A percentile compares a stretch with the other conserved stretches of the same genome.
phyloP scores from a whole-genome alignment of 1,284 basidiomycete species.

The Fomitopsis pinicola region DNA sequence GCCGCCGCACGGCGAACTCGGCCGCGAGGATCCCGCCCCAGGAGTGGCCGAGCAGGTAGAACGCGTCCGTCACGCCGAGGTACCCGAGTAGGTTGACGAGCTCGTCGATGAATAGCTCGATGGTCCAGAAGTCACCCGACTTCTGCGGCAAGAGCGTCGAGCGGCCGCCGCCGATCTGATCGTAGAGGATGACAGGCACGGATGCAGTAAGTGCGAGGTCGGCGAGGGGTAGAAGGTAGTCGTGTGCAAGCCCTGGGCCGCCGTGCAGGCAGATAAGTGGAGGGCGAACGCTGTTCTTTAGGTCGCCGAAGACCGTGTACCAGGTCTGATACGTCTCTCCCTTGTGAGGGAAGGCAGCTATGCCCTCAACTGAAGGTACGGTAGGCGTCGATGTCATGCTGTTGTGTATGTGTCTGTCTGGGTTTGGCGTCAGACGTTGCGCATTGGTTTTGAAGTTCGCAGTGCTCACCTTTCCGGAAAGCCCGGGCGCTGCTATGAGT shows the following conservation, averaged over 20 bases:
- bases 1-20: constrained; percentile 19
- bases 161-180: constrained; percentile 30
- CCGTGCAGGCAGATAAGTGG: constrained; percentile 35
- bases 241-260: constrained; percentile 28
- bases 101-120: constrained; percentile 31
- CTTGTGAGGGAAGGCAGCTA: constrained; percentile 15
- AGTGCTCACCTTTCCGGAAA: too few species aligned
- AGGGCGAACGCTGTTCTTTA: constrained; percentile 10
- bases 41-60: constrained; percentile 31
- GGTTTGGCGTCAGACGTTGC: too few species aligned
- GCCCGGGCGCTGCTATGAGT: too few species aligned
- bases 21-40: constrained; percentile 32
- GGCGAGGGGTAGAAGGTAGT: constrained; percentile 24
- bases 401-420: too few species aligned
- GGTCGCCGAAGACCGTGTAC: constrained; percentile 15
- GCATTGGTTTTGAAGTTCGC: background rate
- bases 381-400: too few species aligned
- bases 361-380: constrained; percentile 4
- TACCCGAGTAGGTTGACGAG: constrained; percentile 27
- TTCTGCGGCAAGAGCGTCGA: constrained; percentile 30
- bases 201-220: constrained; percentile 15
- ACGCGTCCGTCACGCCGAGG: constrained; percentile 23
- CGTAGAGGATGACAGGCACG: constrained; percentile 32
- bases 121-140: constrained; percentile 27
- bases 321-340: constrained; percentile 19